Evolutionary conservation across 176 grass and related monocot species (phyloP), one percentile per base, ranked within the genome.

Genomic region (Carex littledalei): DNA sequence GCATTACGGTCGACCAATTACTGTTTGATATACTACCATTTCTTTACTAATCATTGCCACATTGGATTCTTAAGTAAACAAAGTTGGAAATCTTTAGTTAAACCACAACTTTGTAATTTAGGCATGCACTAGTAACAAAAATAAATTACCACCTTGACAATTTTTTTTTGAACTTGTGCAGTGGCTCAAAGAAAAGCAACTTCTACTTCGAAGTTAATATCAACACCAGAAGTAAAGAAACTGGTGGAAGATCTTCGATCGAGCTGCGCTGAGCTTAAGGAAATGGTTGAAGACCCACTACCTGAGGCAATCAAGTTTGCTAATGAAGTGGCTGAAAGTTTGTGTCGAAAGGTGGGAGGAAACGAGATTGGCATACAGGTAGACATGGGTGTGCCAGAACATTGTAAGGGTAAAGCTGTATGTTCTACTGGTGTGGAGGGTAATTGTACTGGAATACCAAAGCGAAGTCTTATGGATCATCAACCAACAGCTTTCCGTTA

Each of bases 401-500:
- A 35, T 35, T 35, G 34, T 35, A 79, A 79, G 75, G 52, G 50
- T 31, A 79, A 79, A 79, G 53, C 58, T 50, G 75, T 56, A 79
- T 35, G 34, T 79, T 57, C 49, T 65, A 41, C 32, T 77, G 67
- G 70, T n/a, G n/a, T n/a, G n/a, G n/a, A n/a, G n/a, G n/a, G n/a
- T n/a, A n/a, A n/a, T n/a, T n/a, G n/a, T 65, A 41, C 32, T 77
- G 67, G 70, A 58, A 13, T 29, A n/a, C 49, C 9, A 5, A 88
- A 84, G 29, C 24, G 2, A 57, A 80, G 61, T 50, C 69, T 88
- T 11, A 88, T 88, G 81, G 87, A 88, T 60, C 74, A 8, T 15
- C 84, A 88, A 53, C 45, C 81, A 77, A 88, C 81, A 65, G 86
- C 86, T 35, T 64, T 41, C 34, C 35, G 14, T 80, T 84, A 71